Conservation (phyloP, 805 yeast genomes). For the Barnettozyma vustinii region DNA sequence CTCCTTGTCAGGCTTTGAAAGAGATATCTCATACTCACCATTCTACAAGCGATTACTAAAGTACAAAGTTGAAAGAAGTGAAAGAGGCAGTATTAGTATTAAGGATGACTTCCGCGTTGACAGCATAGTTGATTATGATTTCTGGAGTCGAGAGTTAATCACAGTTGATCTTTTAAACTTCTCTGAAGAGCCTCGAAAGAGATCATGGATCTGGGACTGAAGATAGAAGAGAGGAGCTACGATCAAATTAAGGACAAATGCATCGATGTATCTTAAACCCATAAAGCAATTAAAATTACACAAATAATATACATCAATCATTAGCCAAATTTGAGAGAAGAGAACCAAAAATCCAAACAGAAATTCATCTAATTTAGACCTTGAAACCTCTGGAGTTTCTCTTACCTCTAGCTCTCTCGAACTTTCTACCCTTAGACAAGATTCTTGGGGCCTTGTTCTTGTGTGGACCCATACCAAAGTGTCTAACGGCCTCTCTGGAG, state of each 20-base stretch:
- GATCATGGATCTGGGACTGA: conserved; percentile 14
- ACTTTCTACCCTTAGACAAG: conserved; percentile 96
- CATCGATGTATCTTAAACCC: conserved; percentile 19
- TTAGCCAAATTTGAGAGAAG: conserved; percentile 7
- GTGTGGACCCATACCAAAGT: conserved; percentile 99
- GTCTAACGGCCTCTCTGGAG: conserved; percentile 99
- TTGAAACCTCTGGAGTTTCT: conserved; percentile 99
- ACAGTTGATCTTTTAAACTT: conserved; percentile 7
- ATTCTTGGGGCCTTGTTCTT: conserved; percentile 99
- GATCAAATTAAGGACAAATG: conserved; percentile 8
- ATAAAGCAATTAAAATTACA: conserved; percentile 13
- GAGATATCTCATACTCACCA: conserved; percentile 13
- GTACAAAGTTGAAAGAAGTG: conserved; percentile 1
- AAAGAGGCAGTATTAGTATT: not conserved
- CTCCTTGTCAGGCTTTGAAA: conserved; percentile 5
- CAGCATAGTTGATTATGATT: conserved; percentile 8
- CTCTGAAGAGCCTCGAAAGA: not conserved
- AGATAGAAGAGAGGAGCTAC: not conserved
- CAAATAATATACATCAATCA: conserved; percentile 17
- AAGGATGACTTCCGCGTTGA: conserved; percentile 1
- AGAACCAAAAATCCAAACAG: conserved; percentile 3
- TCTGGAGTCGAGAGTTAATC: conserved; percentile 20
- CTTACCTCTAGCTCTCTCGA: conserved; percentile 99
- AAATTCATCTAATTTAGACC: conserved; percentile 58
- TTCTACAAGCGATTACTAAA: conserved; percentile 10